These are phyloP conservation scores for Amanita pallidorosea DNA, from an alignment of 768 basidiomycete species.

Conservation along the genomic window DNA sequence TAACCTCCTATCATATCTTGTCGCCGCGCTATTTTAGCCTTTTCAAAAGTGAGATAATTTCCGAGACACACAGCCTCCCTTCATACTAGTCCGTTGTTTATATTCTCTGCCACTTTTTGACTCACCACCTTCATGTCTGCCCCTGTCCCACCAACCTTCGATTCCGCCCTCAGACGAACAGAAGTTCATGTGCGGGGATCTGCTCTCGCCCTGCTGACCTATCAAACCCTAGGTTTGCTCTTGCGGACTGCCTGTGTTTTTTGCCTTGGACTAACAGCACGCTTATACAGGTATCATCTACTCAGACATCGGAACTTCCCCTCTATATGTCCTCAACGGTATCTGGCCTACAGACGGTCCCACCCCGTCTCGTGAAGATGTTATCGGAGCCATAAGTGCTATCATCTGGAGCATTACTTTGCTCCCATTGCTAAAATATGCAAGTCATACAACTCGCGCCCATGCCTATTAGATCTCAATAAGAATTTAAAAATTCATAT, in stretches of 20 bases:
- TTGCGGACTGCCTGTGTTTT: neutral
- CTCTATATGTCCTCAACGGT: constrained; percentile 55
- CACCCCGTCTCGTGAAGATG: constrained; percentile 43
- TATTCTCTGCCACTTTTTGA: neutral
- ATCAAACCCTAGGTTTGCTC: constrained; percentile 21
- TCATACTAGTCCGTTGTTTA: neutral
- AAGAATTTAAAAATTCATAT: too few relatives aligned
- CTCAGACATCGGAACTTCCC: constrained; percentile 46
- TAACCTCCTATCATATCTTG: neutral
- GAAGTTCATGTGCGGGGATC: constrained; percentile 20
- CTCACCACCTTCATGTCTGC: constrained; percentile 10
- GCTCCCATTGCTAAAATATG: constrained; percentile 56
- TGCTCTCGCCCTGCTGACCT: constrained; percentile 21
- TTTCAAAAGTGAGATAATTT: neutral
- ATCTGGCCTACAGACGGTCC: constrained; percentile 43
- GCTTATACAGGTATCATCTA: constrained; percentile 31
- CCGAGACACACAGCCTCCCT: constrained; percentile 1
- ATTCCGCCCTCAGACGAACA: constrained; percentile 19
- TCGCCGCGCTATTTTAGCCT: neutral
- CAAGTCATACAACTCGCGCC: constrained; percentile 13
- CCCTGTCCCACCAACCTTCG: constrained; percentile 12
- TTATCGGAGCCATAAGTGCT: constrained; percentile 52
- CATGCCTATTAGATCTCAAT: neutral
- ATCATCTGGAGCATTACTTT: constrained; percentile 58
- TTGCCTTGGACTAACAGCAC: neutral